A percentile compares a stretch with the other conserved stretches of the same genome.
Conservation (phyloP, 805 yeast species). For the Suhomyces sp. region DNA sequence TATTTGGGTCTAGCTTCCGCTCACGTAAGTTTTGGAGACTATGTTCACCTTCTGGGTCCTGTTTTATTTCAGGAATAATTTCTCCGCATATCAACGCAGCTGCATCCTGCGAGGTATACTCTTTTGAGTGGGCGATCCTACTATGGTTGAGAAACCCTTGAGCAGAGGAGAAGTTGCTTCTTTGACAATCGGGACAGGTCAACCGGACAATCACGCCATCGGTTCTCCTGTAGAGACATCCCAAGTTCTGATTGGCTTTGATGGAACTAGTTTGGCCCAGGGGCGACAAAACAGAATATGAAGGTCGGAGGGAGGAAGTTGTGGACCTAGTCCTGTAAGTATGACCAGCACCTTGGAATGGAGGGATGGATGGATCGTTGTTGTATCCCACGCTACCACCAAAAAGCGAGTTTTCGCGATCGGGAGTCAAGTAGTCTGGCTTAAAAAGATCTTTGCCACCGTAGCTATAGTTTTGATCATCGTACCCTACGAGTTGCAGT, state of each 20-base stretch:
- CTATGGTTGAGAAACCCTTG: slow-evolving; percentile 81
- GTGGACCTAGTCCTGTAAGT: slow-evolving; percentile 50
- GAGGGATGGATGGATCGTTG: slow-evolving; percentile 4
- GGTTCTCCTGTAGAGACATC: slow-evolving; percentile 61
- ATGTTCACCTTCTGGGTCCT: slow-evolving; percentile 50
- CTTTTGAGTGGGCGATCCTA: slow-evolving; percentile 69
- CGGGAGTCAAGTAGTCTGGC: slow-evolving; percentile 8
- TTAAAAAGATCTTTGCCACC: slow-evolving; percentile 9
- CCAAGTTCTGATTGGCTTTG: slow-evolving; percentile 22
- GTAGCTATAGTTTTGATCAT: slow-evolving; percentile 5
- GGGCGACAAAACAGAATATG: slow-evolving; percentile 4
- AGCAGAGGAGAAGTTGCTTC: slow-evolving; percentile 72
- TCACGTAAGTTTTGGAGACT: slow-evolving; percentile 35
- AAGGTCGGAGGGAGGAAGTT: slow-evolving; percentile 43
- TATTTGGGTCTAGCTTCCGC: slow-evolving; percentile 42
- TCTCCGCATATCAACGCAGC: slow-evolving; percentile 71
- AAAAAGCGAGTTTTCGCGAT: slow-evolving; percentile 1
- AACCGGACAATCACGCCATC: slow-evolving; percentile 71
- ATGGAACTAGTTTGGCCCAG: not conserved
- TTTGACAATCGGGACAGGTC: slow-evolving; percentile 64
- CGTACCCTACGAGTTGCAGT: slow-evolving; percentile 1
- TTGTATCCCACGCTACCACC: not conserved
- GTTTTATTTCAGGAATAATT: slow-evolving; percentile 52
- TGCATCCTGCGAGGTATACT: slow-evolving; percentile 67
- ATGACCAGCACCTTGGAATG: slow-evolving; percentile 17